phyloP scores from a whole-genome alignment of 2,329 filamentous ascomycete species.

The Paracorniculantispora psalliotae region DNA sequence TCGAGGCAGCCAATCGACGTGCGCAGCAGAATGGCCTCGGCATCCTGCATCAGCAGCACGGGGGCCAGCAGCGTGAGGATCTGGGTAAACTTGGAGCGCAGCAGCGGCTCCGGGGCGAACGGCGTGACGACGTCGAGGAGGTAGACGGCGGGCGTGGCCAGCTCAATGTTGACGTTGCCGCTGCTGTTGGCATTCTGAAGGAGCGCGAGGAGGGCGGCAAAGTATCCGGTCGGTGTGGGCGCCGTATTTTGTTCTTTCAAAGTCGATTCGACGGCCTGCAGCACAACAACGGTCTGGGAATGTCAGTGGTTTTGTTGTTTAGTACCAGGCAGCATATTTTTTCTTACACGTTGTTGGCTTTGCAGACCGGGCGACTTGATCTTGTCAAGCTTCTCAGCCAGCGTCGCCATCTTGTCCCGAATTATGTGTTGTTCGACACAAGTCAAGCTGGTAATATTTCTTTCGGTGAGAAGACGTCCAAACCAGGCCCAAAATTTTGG shows the following conservation, averaged over 20 bases:
- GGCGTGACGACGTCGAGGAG: conserved; percentile 89
- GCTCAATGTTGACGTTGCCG: conserved; percentile 71
- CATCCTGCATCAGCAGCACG: conserved; percentile 71
- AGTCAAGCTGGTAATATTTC: neutral
- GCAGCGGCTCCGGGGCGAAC: conserved; percentile 76
- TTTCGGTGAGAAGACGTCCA: neutral
- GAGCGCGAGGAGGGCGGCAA: conserved; percentile 87
- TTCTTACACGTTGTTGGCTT: conserved; percentile 80
- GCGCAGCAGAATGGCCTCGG: conserved; percentile 79
- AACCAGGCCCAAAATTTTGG: conserved; percentile 13
- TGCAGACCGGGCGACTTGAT: conserved; percentile 95
- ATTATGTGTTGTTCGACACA: conserved; percentile 13
- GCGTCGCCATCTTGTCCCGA: conserved; percentile 41
- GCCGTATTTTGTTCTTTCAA: conserved; percentile 82
- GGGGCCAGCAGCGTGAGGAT: conserved; percentile 85
- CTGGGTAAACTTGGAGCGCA: conserved; percentile 91
- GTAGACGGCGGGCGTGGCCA: conserved; percentile 85
- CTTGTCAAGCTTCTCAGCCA: conserved; percentile 93
- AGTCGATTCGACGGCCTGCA: conserved; percentile 88
- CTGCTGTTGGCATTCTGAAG: conserved; percentile 69
- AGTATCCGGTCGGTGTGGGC: conserved; percentile 84
- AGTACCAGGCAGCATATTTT: neutral
- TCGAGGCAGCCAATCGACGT: conserved; percentile 91
- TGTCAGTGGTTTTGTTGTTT: neutral
- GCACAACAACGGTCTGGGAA: conserved; percentile 57